Evolutionary conservation across 2,329 filamentous ascomycete genomes (phyloP).

Genomic region (Juglanconis juglandina): DNA sequence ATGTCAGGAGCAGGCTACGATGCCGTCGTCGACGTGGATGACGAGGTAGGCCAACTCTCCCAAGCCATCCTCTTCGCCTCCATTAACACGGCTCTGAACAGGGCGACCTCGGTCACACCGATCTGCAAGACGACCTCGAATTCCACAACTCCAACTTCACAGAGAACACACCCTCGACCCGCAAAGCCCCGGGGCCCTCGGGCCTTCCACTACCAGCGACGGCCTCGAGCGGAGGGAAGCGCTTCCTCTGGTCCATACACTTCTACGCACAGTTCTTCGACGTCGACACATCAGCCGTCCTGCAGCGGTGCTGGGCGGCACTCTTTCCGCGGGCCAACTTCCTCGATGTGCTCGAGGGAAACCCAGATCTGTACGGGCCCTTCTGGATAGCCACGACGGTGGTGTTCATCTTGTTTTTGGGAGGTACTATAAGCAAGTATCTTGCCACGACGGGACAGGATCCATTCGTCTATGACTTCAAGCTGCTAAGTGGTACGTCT

Average conservation of each 20-base stretch:
- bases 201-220: constrained; percentile 57
- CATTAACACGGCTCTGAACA: constrained; percentile 36
- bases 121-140: constrained; percentile 97
- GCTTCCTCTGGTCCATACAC: constrained; percentile 84
- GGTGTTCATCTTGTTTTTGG: constrained; percentile 89
- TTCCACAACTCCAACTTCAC: constrained; percentile 92
- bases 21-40: constrained; percentile 95
- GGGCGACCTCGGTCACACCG: constrained; percentile 96
- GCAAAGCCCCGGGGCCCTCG: constrained; percentile 45
- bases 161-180: constrained; percentile 48
- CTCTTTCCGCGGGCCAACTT: constrained; percentile 91
- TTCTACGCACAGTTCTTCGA: constrained; percentile 99
- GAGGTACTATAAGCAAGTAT: constrained; percentile 92
- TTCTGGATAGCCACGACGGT: constrained; percentile 99
- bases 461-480: constrained; percentile 89
- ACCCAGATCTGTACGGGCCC: constrained; percentile 93
- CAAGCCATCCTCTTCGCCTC: background rate
- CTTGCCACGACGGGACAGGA: constrained; percentile 64
- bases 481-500: constrained; percentile 70
- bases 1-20: constrained; percentile 91
- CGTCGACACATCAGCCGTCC: constrained; percentile 87
- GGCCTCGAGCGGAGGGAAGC: constrained; percentile 60
- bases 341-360: constrained; percentile 93
- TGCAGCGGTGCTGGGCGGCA: constrained; percentile 83
- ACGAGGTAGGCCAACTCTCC: constrained; percentile 62